These are phyloP conservation scores for Tricholoma sp. DNA, from an alignment of 768 basidiomycete genomes.

Conservation along the genomic window DNA sequence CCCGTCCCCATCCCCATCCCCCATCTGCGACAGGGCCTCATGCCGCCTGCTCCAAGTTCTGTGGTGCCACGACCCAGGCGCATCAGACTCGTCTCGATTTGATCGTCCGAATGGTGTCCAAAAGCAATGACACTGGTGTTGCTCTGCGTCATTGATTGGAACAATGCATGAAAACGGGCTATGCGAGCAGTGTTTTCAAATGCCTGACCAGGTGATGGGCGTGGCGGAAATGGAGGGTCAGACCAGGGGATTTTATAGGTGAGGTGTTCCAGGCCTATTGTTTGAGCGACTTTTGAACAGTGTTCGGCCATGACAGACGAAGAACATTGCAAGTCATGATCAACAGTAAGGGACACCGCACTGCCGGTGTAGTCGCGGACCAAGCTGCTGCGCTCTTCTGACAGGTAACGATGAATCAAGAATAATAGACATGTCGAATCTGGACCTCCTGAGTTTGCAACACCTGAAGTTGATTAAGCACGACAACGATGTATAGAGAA, in stretches of 20 bases:
- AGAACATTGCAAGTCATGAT: constrained; percentile 62
- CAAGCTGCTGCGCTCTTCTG: constrained; percentile 11
- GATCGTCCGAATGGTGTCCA: constrained; percentile 80
- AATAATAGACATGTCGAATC: constrained; percentile 79
- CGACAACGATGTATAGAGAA: neutral
- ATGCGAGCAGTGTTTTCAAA: constrained; percentile 55
- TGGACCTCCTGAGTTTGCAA: constrained; percentile 78
- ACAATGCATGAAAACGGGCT: constrained; percentile 52
- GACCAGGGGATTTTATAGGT: constrained; percentile 55
- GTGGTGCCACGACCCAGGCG: constrained; percentile 57
- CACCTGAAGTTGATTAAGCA: constrained; percentile 34
- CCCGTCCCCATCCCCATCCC: constrained; percentile 67
- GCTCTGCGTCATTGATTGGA: constrained; percentile 27
- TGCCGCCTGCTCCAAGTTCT: constrained; percentile 56
- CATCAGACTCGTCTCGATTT: constrained; percentile 77
- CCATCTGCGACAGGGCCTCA: constrained; percentile 64
- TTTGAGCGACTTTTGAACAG: constrained; percentile 37
- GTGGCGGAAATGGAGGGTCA: constrained; percentile 40
- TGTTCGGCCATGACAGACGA: constrained; percentile 51
- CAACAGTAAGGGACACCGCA: constrained; percentile 57
- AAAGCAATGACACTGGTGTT: constrained; percentile 46
- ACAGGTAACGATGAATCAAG: constrained; percentile 47
- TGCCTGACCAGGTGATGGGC: constrained; percentile 32
- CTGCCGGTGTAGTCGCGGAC: constrained; percentile 12
- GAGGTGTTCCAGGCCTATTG: constrained; percentile 42